Evolutionary conservation across 2,329 filamentous ascomycete genomes (phyloP).

Genomic region (Scortechinia acanthostroma): DNA sequence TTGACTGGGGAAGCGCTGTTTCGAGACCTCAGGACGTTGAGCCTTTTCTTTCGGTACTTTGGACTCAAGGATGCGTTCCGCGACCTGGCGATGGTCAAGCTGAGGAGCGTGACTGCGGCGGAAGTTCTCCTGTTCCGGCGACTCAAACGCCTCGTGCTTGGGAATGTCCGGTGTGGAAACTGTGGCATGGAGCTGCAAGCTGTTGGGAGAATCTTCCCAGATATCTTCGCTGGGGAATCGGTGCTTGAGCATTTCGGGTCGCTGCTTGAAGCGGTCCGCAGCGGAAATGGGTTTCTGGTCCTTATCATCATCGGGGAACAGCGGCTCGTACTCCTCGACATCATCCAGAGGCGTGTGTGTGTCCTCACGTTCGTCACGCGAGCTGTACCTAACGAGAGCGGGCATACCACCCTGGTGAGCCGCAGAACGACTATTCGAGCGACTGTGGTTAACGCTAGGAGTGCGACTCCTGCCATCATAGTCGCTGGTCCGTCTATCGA

Average conservation of each 20-base stretch:
- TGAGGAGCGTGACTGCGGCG: neutral
- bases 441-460: conserved; percentile 30
- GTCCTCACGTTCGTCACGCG: neutral
- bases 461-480: neutral
- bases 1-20: conserved; percentile 76
- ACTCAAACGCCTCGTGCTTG: neutral
- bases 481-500: conserved; percentile 49
- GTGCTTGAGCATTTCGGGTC: neutral
- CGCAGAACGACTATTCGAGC: conserved; percentile 55
- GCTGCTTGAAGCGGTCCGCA: conserved; percentile 30
- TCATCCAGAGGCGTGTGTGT: neutral
- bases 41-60: neutral
- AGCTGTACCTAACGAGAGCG: neutral
- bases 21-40: conserved; percentile 10
- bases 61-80: neutral
- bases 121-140: neutral
- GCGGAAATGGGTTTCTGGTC: conserved; percentile 25
- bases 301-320: conserved; percentile 74
- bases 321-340: conserved; percentile 86
- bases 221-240: neutral
- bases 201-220: conserved; percentile 1
- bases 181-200: neutral
- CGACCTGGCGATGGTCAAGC: neutral
- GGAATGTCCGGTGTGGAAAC: neutral
- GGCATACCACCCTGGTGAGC: conserved; percentile 43